phyloP scores from a whole-genome alignment of 2,329 filamentous ascomycete genomes.

The Cryphonectria nitschkei region DNA sequence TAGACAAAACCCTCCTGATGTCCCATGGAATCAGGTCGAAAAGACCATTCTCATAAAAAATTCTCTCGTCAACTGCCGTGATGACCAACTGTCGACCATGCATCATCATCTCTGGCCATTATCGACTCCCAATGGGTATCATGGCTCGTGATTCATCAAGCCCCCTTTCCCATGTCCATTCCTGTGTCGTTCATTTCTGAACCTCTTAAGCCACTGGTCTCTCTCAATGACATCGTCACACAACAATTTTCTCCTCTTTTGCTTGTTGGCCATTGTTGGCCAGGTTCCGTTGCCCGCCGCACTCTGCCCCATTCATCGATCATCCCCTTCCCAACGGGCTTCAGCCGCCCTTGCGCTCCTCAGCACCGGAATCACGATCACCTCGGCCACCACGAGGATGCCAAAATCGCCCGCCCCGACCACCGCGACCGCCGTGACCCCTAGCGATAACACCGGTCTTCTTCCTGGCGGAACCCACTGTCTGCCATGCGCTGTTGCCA shows the following conservation, averaged over 20 bases:
- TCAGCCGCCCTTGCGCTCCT: slow-evolving; percentile 27
- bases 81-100: background rate
- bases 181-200: background rate
- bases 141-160: slow-evolving; percentile 1
- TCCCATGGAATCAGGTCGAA: background rate
- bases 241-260: background rate
- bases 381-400: slow-evolving; percentile 1
- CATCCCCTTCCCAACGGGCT: background rate
- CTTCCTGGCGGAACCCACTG: slow-evolving; percentile 19
- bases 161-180: background rate
- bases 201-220: background rate
- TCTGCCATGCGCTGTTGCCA: slow-evolving; percentile 16
- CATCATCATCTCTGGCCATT: background rate
- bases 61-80: slow-evolving; percentile 3
- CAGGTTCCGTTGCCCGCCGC: background rate
- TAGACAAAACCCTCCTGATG: background rate
- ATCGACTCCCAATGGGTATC: background rate
- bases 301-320: background rate
- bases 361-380: slow-evolving; percentile 3
- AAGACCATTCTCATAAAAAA: background rate
- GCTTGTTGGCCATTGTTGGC: background rate
- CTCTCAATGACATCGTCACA: background rate
- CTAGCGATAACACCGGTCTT: background rate
- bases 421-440: background rate
- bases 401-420: background rate